phyloP scores from a whole-genome alignment of 2,329 filamentous ascomycete genomes.

The Fusarium nurragi region DNA sequence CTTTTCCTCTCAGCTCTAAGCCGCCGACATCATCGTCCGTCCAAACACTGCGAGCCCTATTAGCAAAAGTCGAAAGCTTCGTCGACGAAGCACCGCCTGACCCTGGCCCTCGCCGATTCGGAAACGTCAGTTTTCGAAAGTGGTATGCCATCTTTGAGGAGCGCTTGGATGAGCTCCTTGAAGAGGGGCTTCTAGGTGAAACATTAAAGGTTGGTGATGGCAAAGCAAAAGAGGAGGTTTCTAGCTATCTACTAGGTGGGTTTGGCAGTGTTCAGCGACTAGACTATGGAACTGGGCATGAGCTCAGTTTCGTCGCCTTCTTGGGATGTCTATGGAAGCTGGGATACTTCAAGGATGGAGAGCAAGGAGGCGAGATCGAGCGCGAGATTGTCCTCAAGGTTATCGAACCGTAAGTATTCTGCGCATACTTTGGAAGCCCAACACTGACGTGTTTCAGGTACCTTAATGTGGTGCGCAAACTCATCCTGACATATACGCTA shows the following conservation, averaged over 20 bases:
- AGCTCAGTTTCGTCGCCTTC: conserved; percentile 94
- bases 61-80: conserved; percentile 71
- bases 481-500: conserved; percentile 91
- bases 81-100: conserved; percentile 85
- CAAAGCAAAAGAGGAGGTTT: conserved; percentile 72
- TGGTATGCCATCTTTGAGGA: conserved; percentile 80
- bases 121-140: conserved; percentile 87
- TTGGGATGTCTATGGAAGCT: conserved; percentile 92
- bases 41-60: conserved; percentile 69
- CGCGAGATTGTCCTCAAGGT: conserved; percentile 82
- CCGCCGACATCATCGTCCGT: conserved; percentile 63
- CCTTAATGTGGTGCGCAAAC: conserved; percentile 77
- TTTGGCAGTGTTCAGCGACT: conserved; percentile 91
- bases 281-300: conserved; percentile 96
- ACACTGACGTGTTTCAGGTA: conserved; percentile 64
- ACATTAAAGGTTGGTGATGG: conserved; percentile 47
- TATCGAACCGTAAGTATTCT: conserved; percentile 76
- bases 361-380: conserved; percentile 67
- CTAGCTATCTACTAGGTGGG: conserved; percentile 80
- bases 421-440: neutral
- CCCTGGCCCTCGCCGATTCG: conserved; percentile 86
- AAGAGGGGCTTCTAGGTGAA: conserved; percentile 44
- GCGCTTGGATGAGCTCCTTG: conserved; percentile 55
- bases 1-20: conserved; percentile 56
- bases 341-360: conserved; percentile 73